These are phyloP conservation scores for Jatropha podagrica DNA, from an alignment of 441 rosid species.

Conservation along the genomic window DNA sequence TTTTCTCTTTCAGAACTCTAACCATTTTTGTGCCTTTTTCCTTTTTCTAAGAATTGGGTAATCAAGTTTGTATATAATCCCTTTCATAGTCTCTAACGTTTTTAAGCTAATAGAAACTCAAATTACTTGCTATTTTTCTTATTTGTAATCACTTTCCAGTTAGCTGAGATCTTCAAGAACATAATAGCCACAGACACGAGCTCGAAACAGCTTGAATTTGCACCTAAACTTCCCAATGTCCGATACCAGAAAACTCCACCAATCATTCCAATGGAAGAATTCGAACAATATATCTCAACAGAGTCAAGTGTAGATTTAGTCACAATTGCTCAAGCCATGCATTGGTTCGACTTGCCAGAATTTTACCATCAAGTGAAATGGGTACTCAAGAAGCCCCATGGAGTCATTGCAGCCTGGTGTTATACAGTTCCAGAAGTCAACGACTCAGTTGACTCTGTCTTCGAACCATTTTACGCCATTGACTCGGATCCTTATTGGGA, in stretches of 20 bases:
- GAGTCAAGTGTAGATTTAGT: conserved; percentile 63
- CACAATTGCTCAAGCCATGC: conserved; percentile 75
- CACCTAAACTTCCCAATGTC: conserved; percentile 58
- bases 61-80: not conserved
- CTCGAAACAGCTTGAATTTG: conserved; percentile 62
- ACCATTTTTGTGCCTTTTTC: no score
- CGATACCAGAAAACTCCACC: conserved; percentile 62
- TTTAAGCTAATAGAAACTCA: no score
- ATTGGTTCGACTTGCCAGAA: conserved; percentile 61
- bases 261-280: conserved; percentile 40
- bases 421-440: conserved; percentile 66
- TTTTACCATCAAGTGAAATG: conserved; percentile 65
- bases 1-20: not conserved
- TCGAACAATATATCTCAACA: conserved; percentile 40
- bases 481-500: conserved; percentile 53
- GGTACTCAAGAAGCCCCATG: conserved; percentile 75
- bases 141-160: conserved; percentile 32
- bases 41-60: no score
- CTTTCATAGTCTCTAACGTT: no score
- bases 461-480: conserved; percentile 42
- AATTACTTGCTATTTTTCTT: no score
- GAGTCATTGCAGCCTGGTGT: conserved; percentile 85
- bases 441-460: conserved; percentile 46
- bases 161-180: conserved; percentile 58
- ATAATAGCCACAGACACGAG: conserved; percentile 84